These are phyloP conservation scores for Cicer judaicum DNA, from an alignment of 306 rosid genomes.

Conservation along the genomic window DNA sequence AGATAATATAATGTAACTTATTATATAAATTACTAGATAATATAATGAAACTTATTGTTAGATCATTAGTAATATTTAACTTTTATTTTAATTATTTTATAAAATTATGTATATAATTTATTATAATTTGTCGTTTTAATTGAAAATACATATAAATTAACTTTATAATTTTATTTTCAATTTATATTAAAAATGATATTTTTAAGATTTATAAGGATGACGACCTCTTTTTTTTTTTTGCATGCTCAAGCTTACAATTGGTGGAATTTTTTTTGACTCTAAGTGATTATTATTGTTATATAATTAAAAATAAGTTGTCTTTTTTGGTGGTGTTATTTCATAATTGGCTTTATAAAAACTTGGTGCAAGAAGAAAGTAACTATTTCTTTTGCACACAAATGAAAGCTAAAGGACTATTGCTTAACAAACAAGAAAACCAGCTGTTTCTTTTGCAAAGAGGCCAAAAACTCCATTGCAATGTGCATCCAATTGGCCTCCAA, in stretches of 20 bases:
- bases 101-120: too few species aligned
- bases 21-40: too few species aligned
- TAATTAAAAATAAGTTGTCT: not conserved
- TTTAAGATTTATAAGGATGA: too few species aligned
- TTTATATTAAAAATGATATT: too few species aligned
- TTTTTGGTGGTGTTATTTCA: constrained; percentile 43
- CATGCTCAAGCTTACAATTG: not conserved
- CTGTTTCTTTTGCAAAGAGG: constrained; percentile 41
- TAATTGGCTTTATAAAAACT: constrained; percentile 46
- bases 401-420: constrained; percentile 52
- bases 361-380: constrained; percentile 46
- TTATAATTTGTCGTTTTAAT: too few species aligned
- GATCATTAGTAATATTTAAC: too few species aligned
- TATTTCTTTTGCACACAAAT: constrained; percentile 43
- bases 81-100: too few species aligned
- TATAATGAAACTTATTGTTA: too few species aligned
- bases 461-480: constrained; percentile 31
- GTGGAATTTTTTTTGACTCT: not conserved
- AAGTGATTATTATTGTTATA: not conserved
- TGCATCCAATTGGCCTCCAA: constrained; percentile 35
- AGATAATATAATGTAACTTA: too few species aligned
- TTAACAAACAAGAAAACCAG: constrained; percentile 68
- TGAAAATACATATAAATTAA: too few species aligned
- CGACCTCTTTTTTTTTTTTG: too few species aligned
- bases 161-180: too few species aligned